Evolutionary conservation across 1,284 basidiomycete species (phyloP).

Genomic region (Flammula alnicola): DNA sequence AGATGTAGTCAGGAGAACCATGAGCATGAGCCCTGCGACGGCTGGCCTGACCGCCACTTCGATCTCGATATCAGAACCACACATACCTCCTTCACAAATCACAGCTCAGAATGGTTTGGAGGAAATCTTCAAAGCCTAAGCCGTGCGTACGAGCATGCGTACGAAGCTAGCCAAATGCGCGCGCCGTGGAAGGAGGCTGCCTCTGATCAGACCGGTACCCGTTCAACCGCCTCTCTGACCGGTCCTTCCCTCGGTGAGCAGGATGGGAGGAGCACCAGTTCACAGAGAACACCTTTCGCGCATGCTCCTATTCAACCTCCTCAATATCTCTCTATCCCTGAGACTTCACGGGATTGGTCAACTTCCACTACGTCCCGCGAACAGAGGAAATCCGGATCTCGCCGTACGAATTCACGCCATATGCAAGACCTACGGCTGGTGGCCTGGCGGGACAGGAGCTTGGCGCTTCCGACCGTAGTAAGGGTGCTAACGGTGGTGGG

Average conservation of each 20-base stretch:
- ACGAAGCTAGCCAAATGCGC: neutral
- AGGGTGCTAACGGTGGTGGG: too few species aligned
- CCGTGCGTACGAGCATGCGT: neutral
- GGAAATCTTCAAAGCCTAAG: too few species aligned
- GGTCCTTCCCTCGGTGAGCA: too few species aligned
- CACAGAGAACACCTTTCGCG: too few species aligned
- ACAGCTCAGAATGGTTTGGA: too few species aligned
- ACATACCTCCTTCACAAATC: too few species aligned
- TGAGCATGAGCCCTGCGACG: constrained; percentile 3
- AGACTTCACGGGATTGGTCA: constrained; percentile 9
- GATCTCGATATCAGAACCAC: constrained; percentile 8
- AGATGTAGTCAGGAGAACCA: constrained; percentile 25
- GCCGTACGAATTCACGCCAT: constrained; percentile 9
- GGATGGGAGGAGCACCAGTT: too few species aligned
- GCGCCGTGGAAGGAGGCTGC: neutral
- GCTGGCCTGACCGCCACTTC: neutral
- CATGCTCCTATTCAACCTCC: too few species aligned
- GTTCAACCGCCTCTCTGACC: neutral
- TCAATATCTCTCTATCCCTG: too few species aligned
- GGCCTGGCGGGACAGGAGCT: too few species aligned
- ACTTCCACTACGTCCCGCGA: constrained; percentile 3
- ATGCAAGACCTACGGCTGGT: neutral
- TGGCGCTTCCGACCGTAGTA: too few species aligned
- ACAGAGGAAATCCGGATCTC: constrained; percentile 1
- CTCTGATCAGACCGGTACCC: neutral